Evolutionary conservation across 805 yeast genomes (phyloP).

Genomic region (Candida vartiovaarae): DNA sequence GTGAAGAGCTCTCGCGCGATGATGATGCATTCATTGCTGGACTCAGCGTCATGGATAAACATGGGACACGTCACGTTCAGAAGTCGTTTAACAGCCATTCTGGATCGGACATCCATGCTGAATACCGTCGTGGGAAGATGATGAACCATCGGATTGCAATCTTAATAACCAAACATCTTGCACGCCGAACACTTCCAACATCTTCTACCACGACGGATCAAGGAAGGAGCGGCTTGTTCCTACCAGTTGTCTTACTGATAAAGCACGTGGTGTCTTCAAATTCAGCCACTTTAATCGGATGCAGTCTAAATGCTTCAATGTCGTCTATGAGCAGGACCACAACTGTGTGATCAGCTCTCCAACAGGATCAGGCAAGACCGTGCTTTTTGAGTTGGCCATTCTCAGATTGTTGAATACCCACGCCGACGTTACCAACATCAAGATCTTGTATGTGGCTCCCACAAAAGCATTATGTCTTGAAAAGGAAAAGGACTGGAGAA

Average conservation of each 20-base stretch:
- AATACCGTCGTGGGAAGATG: too few species aligned
- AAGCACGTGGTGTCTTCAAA: conserved; percentile 27
- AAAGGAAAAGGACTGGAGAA: conserved; percentile 39
- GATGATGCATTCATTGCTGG: background rate
- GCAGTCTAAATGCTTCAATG: conserved; percentile 40
- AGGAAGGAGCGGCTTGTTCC: conserved; percentile 2
- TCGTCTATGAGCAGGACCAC: conserved; percentile 27
- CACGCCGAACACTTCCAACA: conserved; percentile 7
- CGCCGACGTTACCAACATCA: conserved; percentile 21
- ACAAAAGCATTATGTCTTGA: conserved; percentile 52
- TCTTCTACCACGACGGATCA: conserved; percentile 4
- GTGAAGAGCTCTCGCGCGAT: conserved; percentile 1
- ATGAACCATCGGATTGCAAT: too few species aligned
- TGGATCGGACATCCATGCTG: too few species aligned
- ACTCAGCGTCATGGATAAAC: background rate
- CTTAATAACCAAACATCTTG: too few species aligned
- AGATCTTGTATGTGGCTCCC: conserved; percentile 49
- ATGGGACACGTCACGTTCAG: background rate
- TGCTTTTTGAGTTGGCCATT: conserved; percentile 46
- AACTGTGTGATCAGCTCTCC: conserved; percentile 49
- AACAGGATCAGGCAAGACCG: conserved; percentile 56
- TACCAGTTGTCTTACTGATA: conserved; percentile 29
- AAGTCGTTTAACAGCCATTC: too few species aligned
- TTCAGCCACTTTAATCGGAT: conserved; percentile 38
- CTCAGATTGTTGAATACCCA: conserved; percentile 27